A percentile compares a stretch with the other conserved stretches of the same genome.
Evolutionary conservation across 495 filamentous ascomycete species (phyloP).

Genomic region (Schizothecium vesticola): DNA sequence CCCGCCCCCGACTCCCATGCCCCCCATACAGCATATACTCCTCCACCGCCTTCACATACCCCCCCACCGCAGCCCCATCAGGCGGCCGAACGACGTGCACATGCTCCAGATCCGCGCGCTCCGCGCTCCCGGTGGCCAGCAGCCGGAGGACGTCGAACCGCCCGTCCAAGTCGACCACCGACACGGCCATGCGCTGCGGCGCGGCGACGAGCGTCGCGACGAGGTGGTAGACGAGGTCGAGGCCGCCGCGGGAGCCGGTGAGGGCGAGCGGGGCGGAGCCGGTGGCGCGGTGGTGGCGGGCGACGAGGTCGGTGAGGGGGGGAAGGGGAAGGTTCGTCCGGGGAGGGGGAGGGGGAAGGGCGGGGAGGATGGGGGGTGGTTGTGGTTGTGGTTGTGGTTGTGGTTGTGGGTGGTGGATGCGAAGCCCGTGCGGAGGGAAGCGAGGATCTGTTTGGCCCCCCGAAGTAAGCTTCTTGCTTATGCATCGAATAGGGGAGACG

Average conservation of each 20-base stretch:
- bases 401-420: constrained; percentile 9
- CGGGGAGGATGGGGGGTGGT: constrained; percentile 25
- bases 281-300: constrained; percentile 33
- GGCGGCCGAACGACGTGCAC: constrained; percentile 38
- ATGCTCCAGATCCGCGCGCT: constrained; percentile 29
- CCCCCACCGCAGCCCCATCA: constrained; percentile 14
- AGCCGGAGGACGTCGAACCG: constrained; percentile 61
- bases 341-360: constrained; percentile 6
- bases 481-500: neutral
- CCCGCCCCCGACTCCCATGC: constrained; percentile 39
- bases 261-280: constrained; percentile 36
- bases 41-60: constrained; percentile 30
- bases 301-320: constrained; percentile 37
- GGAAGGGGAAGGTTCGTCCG: constrained; percentile 31
- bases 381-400: neutral
- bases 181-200: constrained; percentile 50
- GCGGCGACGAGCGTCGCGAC: constrained; percentile 54
- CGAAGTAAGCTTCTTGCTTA: neutral
- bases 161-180: constrained; percentile 65
- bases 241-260: constrained; percentile 43
- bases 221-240: constrained; percentile 64
- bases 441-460: constrained; percentile 31
- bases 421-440: constrained; percentile 43
- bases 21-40: constrained; percentile 45
- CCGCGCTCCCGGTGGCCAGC: constrained; percentile 2